These are phyloP conservation scores for sunflower (Helianthus annuus) DNA, from an alignment of 129 eudicot genomes.

Conservation along the genomic window HanXRQr2.0-SUNRISE NC_035441.2:171811043-171811542, in stretches of 20 bases:
- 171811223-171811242: slow-evolving; percentile 51
- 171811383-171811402: slow-evolving; percentile 46
- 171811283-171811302: slow-evolving; percentile 69
- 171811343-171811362: slow-evolving; percentile 36
- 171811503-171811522: slow-evolving; percentile 23
- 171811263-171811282: slow-evolving; percentile 95
- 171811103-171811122: slow-evolving; percentile 80
- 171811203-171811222: slow-evolving; percentile 46
- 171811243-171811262: slow-evolving; percentile 95
- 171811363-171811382: slow-evolving; percentile 35
- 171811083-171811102: slow-evolving; percentile 82
- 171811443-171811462: slow-evolving; percentile 43
- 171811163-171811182: slow-evolving; percentile 44
- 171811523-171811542: slow-evolving; percentile 28
- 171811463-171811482: slow-evolving; percentile 45
- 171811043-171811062: slow-evolving; percentile 87
- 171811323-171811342: slow-evolving; percentile 30
- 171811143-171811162: slow-evolving; percentile 31
- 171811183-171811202: slow-evolving; percentile 39
- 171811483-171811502: slow-evolving; percentile 33
- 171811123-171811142: slow-evolving; percentile 55
- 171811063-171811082: slow-evolving; percentile 78
- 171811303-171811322: slow-evolving; percentile 49
- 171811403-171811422: slow-evolving; percentile 35
- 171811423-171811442: slow-evolving; percentile 42